Conservation (phyloP, 2,329 filamentous ascomycete species). For the Cercospora canescens region DNA sequence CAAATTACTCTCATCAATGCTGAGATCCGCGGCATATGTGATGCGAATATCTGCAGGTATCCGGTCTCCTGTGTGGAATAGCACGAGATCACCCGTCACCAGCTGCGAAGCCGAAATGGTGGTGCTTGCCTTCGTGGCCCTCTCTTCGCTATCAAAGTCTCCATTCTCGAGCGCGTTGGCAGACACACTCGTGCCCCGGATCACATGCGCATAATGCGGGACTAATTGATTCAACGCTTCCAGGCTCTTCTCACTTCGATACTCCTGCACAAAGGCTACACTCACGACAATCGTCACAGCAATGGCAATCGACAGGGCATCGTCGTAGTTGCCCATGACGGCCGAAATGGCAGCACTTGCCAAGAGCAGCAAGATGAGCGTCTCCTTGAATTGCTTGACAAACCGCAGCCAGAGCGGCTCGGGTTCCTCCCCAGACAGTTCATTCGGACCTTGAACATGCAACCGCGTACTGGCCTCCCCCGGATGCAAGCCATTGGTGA, state of each 20-base stretch:
- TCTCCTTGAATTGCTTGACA: constrained; percentile 94
- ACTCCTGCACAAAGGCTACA: constrained; percentile 96
- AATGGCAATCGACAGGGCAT: constrained; percentile 91
- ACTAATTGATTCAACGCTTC: constrained; percentile 93
- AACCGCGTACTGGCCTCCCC: constrained; percentile 79
- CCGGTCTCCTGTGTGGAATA: constrained; percentile 94
- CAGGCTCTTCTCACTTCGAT: constrained; percentile 94
- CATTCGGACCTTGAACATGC: constrained; percentile 82
- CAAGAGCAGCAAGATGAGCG: constrained; percentile 87
- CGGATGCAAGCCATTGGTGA: constrained; percentile 76
- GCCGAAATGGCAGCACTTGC: constrained; percentile 86
- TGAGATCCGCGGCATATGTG: constrained; percentile 82
- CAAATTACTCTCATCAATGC: constrained; percentile 94
- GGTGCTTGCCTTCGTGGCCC: constrained; percentile 70
- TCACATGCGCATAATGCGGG: constrained; percentile 93
- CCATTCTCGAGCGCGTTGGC: constrained; percentile 41
- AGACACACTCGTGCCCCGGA: constrained; percentile 54
- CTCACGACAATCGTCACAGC: constrained; percentile 96
- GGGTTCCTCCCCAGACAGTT: constrained; percentile 89
- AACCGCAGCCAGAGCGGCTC: constrained; percentile 96
- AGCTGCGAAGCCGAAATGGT: constrained; percentile 86
- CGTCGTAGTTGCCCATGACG: constrained; percentile 88
- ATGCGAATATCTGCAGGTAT: constrained; percentile 96
- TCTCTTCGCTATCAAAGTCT: constrained; percentile 57
- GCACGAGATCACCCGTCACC: constrained; percentile 87